Evolutionary conservation across 2,329 filamentous ascomycete genomes (phyloP).

Genomic region (Colletotrichum sp.): DNA sequence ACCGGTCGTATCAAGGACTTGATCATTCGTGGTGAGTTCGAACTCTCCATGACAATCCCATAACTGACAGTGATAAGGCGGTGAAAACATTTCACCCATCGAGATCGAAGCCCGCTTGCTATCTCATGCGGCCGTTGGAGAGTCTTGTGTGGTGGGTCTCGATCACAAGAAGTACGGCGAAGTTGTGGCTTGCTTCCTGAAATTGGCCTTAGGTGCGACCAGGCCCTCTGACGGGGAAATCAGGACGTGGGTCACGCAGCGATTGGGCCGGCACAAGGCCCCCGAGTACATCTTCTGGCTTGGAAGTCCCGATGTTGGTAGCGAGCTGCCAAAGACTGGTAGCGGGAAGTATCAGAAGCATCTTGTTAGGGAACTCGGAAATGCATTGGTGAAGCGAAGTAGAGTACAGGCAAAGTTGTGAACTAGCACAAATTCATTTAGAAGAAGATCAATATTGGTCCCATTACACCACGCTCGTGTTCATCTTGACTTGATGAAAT

Average conservation of each 20-base stretch:
- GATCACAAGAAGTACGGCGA: neutral
- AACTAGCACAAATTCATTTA: neutral
- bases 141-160: neutral
- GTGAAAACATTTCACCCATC: neutral
- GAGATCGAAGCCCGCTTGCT: neutral
- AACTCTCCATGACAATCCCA: neutral
- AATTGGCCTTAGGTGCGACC: neutral
- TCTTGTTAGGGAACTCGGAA: neutral
- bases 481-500: neutral
- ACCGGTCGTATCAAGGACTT: neutral
- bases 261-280: neutral
- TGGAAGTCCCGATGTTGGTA: neutral
- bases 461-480: neutral
- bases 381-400: neutral
- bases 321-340: neutral
- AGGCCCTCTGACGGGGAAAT: neutral
- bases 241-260: neutral
- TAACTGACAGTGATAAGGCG: neutral
- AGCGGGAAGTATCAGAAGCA: neutral
- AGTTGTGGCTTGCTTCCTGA: neutral
- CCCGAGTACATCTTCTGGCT: neutral
- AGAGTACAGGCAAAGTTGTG: neutral
- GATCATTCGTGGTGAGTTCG: neutral
- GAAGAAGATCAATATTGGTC: neutral
- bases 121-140: neutral